Evolutionary conservation across 2,329 filamentous ascomycete species (phyloP).

Genomic region (Aureobasidium sp.): DNA sequence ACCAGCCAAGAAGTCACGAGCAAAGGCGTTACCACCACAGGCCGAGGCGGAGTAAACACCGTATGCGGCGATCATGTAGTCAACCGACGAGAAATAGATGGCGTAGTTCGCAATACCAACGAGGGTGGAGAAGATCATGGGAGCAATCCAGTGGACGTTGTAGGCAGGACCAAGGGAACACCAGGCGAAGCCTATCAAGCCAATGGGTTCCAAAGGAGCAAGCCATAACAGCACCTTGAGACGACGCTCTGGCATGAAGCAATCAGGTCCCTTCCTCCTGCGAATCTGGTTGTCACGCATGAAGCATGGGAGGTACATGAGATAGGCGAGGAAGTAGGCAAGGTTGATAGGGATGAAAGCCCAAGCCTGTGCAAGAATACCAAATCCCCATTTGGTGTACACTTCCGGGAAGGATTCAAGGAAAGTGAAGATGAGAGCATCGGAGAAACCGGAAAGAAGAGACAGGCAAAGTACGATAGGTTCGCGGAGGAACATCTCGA

Average conservation of each 20-base stretch:
- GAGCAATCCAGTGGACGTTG: slow-evolving; percentile 56
- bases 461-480: slow-evolving; percentile 65
- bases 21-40: slow-evolving; percentile 67
- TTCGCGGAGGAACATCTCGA: slow-evolving; percentile 65
- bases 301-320: slow-evolving; percentile 46
- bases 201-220: slow-evolving; percentile 54
- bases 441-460: slow-evolving; percentile 62
- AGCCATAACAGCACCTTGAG: slow-evolving; percentile 57
- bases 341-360: slow-evolving; percentile 52
- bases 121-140: slow-evolving; percentile 55
- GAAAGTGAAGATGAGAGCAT: slow-evolving; percentile 71
- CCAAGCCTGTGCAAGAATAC: slow-evolving; percentile 48
- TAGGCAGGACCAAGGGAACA: slow-evolving; percentile 52
- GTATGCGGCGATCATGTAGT: slow-evolving; percentile 66
- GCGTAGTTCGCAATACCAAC: slow-evolving; percentile 60
- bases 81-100: slow-evolving; percentile 28
- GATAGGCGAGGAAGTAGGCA: slow-evolving; percentile 57
- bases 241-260: slow-evolving; percentile 55
- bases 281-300: slow-evolving; percentile 45
- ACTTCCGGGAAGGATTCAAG: slow-evolving; percentile 63
- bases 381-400: slow-evolving; percentile 54
- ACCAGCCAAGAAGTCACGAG: slow-evolving; percentile 65
- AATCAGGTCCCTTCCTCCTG: slow-evolving; percentile 33
- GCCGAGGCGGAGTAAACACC: slow-evolving; percentile 66
- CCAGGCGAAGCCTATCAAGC: slow-evolving; percentile 63